Evolutionary conservation across 306 rosid genomes (phyloP), one percentile per base, ranked within the genome.

Genomic region (Rosa chinensis): DNA sequence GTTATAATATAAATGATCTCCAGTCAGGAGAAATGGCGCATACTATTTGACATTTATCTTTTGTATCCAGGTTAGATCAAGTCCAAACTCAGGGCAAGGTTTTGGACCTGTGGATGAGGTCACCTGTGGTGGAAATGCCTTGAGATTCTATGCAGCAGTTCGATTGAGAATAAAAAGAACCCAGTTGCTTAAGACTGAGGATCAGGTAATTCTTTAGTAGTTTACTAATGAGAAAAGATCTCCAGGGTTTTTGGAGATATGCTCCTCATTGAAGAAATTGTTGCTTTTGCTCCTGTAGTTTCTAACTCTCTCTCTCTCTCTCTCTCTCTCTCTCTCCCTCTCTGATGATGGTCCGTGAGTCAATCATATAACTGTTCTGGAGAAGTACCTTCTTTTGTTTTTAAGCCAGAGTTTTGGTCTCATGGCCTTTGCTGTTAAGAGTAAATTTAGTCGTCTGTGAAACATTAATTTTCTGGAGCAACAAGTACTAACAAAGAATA

Each of bases 51-150:
- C 58, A 55, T 55, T 44, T 56, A 35, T 77, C 58, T 77, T 78
- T 64, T 63, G 37, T 52, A 23, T 82, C 42, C 88, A 94, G 95
- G 77, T 91, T 80, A 88, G 99, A 72, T 87, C 84, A 14, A 80
- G 85, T 77, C 86, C 86, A 35, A 89, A 80, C 78, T 64, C 88
- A 44, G 79, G 77, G 42, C 56, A 80, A 66, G 89, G 79, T 44
- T 62, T 70, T 80, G 90, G 90, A 72, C 82, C 66, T 55, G 56
- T 77, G 82, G 90, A 84, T 47, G 99, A 91, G 85, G 93, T 91
- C 55, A 92, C 97, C 40, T 91, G 97, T 82, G 97, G 97, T 66
- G 99, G 99, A 75, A 94, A 92, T 76, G 90, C 99, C 81, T 88
- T 92, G 83, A 85, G 89, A 81, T 94, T 94, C 82, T 89, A 94